Base-by-base conservation (phyloP, 2,329 filamentous ascomycete genomes). In the Zelopaecilomyces penicillatus region DNA sequence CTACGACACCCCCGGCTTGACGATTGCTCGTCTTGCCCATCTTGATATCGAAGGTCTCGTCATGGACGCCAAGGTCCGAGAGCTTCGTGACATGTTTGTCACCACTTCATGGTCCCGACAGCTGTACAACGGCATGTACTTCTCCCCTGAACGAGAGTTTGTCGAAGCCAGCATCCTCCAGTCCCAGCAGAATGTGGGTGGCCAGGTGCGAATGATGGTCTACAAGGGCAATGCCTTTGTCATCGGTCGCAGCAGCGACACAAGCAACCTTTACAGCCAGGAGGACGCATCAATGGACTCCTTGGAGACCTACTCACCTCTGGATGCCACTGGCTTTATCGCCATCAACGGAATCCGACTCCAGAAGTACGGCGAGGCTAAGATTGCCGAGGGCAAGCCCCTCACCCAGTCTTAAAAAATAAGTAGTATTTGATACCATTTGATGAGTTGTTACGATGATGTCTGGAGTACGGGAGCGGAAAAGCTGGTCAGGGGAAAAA, bases 291-390 rank as follows among this genome's bases (percentile, higher is more conserved):
- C 61, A 44, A 78, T 78, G 73, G 73, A 75, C 57, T 63, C 65
- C 10, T 67, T 75, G 5, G 64, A 67, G 30, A 63, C 60, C 35
- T 72, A 71, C 58, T 60, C 52, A 70, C 68, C 58, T 70, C 82
- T 61, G 76, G 84, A 88, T 60, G 79, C 80, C 53, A 75, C 58
- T 9, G 73, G 73, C 28, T 82, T 83, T 59, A 80, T 91, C 58
- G 74, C 73, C 43, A 82, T 88, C 55, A 74, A 91, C 58, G 78
- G 78, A 51, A 84, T 85, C 52, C 71, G 78, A 37, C 66, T 84
- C 41, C 69, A 80, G 66, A 82, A 67, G 55, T 63, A 64, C 30
- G 59, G 59, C 28, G 48, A 28, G 29, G 43, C 49, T 39, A 65
- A 64, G 59, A 60, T 60, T 39, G 53, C 54, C 52, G 53, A 63